phyloP scores from a whole-genome alignment of 2,329 filamentous ascomycete species.

The Nemania abortiva region DNA sequence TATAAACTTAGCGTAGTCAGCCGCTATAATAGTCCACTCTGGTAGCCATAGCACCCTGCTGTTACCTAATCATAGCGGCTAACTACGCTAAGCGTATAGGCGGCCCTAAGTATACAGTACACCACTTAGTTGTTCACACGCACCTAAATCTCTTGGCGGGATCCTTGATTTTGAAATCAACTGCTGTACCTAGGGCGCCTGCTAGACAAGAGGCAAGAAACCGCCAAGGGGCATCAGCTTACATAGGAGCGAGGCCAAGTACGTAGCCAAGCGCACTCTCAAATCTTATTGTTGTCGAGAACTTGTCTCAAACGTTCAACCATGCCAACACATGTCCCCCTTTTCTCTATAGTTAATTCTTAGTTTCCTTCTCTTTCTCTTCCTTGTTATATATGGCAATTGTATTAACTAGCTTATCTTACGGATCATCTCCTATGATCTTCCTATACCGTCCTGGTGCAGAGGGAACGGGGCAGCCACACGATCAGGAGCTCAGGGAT shows the following conservation, averaged over 20 bases:
- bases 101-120: no score
- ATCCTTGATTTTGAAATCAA: no score
- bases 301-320: constrained; percentile 21
- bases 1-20: no score
- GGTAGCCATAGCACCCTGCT: no score
- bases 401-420: constrained; percentile 25
- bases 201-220: background rate
- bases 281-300: constrained; percentile 25
- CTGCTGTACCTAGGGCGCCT: no score
- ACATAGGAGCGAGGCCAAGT: constrained; percentile 24
- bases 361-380: constrained; percentile 41
- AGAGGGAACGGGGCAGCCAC: constrained; percentile 26
- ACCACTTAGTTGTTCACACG: no score
- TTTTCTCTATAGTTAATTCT: constrained; percentile 35
- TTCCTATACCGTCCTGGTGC: constrained; percentile 15
- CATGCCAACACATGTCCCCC: constrained; percentile 22
- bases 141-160: no score
- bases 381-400: constrained; percentile 33
- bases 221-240: constrained; percentile 9
- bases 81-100: no score
- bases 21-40: no score
- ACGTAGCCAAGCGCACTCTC: constrained; percentile 6
- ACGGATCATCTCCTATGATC: constrained; percentile 24
- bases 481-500: constrained; percentile 16
- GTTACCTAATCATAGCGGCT: no score